Base-by-base conservation (phyloP, 768 basidiomycete genomes). In the Tephrocybe sp. region DNA sequence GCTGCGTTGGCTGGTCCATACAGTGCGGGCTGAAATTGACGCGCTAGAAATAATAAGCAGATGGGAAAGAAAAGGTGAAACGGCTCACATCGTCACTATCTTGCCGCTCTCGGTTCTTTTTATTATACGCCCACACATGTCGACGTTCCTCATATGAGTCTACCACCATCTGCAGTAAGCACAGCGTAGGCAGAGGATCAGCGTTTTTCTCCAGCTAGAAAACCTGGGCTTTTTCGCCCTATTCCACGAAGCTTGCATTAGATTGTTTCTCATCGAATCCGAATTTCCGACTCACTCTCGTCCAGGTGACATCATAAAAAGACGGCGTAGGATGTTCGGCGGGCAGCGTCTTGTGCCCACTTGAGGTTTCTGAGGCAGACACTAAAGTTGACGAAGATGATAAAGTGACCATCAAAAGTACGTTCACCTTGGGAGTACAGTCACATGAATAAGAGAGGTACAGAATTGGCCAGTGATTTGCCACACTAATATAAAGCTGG, bases 91-190 rank as follows among this genome's bases (percentile, higher is more conserved):
- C 37, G 21, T 56, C 45, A 5, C 50, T 34, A 7, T 53, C 23
- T 20, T 39, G 23, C 15, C 38, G 34, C 30, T 26, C n/a, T 7
- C 38, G 50, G 21, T 51, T 23, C 28, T 30, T 30, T 25, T 53
- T 45, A 34, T 61, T 50, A 9, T 23, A 32, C 5, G 50, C 48
- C 60, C 58, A 61, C 2, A 59, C 45, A 21, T 17, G 8, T 23
- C 55, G 54, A 4, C 55, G 45, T 24, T 61, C 60, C 15, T 53
- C 47, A 21, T 61, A 61, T 6, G 55, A 42, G 40, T 61, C 58
- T 5, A 58, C 60, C 25, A 61, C 33, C 58, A 61, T 58, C 37
- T 61, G 60, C 33, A 57, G 12, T 30, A 58, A 40, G 44, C 54
- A 40, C 41, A 61, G 20, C 5, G 50, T 40, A 4, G 58, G 41